Base-by-base conservation (phyloP, 2,329 filamentous ascomycete species). In the Dichotomopilus funicola region DNA sequence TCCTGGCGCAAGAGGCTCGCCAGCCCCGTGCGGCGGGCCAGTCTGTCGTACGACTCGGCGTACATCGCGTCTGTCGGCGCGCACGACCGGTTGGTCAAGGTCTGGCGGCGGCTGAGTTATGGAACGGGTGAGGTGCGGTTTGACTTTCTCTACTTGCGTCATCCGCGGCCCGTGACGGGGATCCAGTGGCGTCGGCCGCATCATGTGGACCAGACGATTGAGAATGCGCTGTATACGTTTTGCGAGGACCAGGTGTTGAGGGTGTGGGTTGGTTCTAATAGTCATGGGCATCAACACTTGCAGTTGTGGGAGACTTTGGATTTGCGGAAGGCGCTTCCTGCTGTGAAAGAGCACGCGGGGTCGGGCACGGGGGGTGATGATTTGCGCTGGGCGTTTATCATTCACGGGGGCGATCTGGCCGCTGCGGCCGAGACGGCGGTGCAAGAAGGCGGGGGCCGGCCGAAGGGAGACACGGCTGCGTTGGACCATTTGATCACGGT, bases 201-300 rank as follows among this genome's bases (percentile, higher is more conserved):
- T 59, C 83, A 94, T 66, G 73, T 83, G 11, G 89, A 92, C 38
- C 88, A 95, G 67, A 84, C 83, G 5, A 81, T 87, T 54, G 88
- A 94, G 41, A 94, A 96, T 70, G 86, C 95, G 0, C 78, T 99
- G 1, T 97, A 96, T 67, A 96, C 94, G 0, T 83, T 91, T 61
- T 95, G 90, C 63, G 79, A 83, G 11, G 94, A 99, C 68, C 85
- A 87, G 56, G 76, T 86, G 49, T 74, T 97, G 59, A 82, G 91
- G 46, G 80, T 96, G 42, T 99, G 92, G 92, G 86, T 87, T 0
- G 80, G 86, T 7, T 84, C 83, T 5, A 89, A 95, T 58, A 79
- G 83, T 40, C 81, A 87, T 63, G 82, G 85, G 19, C 75, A 85
- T 10, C 84, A 89, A 51, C 82, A 87, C 5, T 76, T 96, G 67